Evolutionary conservation across 2,329 filamentous ascomycete species (phyloP), one percentile per base, ranked within the genome.

Genomic region (Sporothrix dimorphospora): DNA sequence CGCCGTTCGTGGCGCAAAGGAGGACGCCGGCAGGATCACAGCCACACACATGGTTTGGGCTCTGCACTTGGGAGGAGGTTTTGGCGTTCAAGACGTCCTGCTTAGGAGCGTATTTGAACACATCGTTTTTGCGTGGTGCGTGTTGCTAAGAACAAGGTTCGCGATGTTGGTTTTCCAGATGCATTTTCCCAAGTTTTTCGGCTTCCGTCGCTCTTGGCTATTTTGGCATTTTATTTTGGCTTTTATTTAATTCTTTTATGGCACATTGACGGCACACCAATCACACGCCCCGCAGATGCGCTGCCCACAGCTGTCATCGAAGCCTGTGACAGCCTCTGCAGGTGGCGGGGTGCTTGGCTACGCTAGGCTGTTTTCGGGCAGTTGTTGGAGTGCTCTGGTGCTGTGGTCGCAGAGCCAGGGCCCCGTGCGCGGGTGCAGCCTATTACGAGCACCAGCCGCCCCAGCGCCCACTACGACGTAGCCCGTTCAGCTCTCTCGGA

Each of bases 401-500:
- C 16, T n/a, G n/a, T 63, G 38, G 55, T 59, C 30, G 30, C 34
- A 59, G 55, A 27, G 55, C 55, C n/a, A 6, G 34, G 57, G 57
- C 57, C 57, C 34, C 57, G 34, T 61, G 57, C 57, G 12, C 34
- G 9, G 3, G 34, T 14, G 57, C 34, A 40, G 57, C 57, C 19
- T 21, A 19, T 19, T 61, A 38, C 30, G 24, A 21, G 14, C 53
- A 57, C 14, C 53, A 34, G 53, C 53, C 24, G 27, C 34, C n/a
- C 57, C 57, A 40, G 61, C 61, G 14, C n/a, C 40, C 21, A 30
- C 61, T 47, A n/a, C n/a, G n/a, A n/a, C n/a, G n/a, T n/a, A 47
- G 61, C 40, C 21, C 24, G 24, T 45, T 14, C 42, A 68, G 63
- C 49, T 69, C 34, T 30, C 45, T 70, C 71, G 71, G 71, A 72